Percentiles rank a stretch among this genome's conserved stretches.
Evolutionary conservation across 305 asterid genomes (phyloP).

Genomic region (Coffea humblotiana): DNA sequence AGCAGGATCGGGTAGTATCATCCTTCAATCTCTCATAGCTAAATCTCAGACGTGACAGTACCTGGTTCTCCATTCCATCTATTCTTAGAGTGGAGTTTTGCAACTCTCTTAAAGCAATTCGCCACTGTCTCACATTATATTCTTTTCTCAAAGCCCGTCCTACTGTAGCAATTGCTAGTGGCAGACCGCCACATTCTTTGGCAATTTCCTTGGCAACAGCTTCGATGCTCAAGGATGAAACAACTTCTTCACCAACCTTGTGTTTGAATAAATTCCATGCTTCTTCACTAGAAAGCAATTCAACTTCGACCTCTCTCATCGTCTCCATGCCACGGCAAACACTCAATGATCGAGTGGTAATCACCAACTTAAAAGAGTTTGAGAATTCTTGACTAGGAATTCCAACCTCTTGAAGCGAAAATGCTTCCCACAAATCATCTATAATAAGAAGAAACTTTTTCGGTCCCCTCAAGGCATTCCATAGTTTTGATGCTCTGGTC

Average conservation of each 20-base stretch:
- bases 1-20: constrained; percentile 29
- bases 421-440: constrained; percentile 40
- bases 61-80: constrained; percentile 30
- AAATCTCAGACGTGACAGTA: constrained; percentile 33
- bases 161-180: constrained; percentile 35
- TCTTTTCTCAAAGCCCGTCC: constrained; percentile 38
- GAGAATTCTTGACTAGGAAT: constrained; percentile 16
- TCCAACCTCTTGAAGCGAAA: constrained; percentile 29
- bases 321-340: constrained; percentile 31
- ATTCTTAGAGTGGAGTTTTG: constrained; percentile 22
- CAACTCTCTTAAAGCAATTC: constrained; percentile 26
- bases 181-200: constrained; percentile 38
- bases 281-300: constrained; percentile 24
- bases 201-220: constrained; percentile 29
- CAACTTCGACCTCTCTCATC: constrained; percentile 23
- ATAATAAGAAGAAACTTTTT: constrained; percentile 26
- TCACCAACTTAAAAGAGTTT: constrained; percentile 19
- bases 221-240: constrained; percentile 17
- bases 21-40: constrained; percentile 33
- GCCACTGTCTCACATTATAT: constrained; percentile 23
- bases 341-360: constrained; percentile 26
- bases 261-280: constrained; percentile 34
- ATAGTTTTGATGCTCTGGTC: constrained; percentile 20
- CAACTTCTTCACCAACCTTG: constrained; percentile 30
- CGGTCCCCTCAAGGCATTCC: constrained; percentile 22